A percentile compares a stretch with the other conserved stretches of the same genome.
phyloP scores from a whole-genome alignment of 169 alveolate genomes.

The Eimeria sp. region DNA sequence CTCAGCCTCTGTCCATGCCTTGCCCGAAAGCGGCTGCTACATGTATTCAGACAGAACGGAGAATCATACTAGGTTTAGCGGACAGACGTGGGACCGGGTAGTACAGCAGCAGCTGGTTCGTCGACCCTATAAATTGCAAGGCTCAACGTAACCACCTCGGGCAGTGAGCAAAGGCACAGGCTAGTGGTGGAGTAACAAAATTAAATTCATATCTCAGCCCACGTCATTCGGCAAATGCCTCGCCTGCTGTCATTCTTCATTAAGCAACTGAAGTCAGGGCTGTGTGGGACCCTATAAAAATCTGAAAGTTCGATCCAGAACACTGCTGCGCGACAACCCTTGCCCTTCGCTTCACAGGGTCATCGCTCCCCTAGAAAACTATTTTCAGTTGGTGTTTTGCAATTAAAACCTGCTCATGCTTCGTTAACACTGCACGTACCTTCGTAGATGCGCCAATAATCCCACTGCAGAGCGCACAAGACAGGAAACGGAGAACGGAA shows the following conservation, averaged over 20 bases:
- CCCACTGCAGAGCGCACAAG: background rate
- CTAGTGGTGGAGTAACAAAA: background rate
- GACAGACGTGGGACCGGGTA: background rate
- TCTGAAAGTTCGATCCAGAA: background rate
- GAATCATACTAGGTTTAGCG: background rate
- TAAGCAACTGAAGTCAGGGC: background rate
- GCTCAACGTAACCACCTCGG: background rate
- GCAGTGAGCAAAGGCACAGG: background rate
- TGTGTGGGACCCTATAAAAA: background rate
- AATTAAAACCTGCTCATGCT: background rate
- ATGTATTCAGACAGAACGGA: background rate
- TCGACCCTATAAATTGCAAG: background rate
- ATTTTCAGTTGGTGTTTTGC: too few species aligned
- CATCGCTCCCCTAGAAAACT: background rate
- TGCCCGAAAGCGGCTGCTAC: background rate
- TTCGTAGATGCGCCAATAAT: background rate
- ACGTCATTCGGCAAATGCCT: background rate
- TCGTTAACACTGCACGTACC: background rate
- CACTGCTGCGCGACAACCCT: background rate
- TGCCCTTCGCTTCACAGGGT: background rate
- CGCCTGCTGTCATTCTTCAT: background rate
- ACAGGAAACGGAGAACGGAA: background rate
- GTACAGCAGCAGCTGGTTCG: background rate
- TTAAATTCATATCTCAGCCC: background rate
- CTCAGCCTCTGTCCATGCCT: background rate